A percentile compares a stretch with the other conserved stretches of the same genome.
phyloP scores from a whole-genome alignment of 768 basidiomycete species.

The Nidula microcarpa region DNA sequence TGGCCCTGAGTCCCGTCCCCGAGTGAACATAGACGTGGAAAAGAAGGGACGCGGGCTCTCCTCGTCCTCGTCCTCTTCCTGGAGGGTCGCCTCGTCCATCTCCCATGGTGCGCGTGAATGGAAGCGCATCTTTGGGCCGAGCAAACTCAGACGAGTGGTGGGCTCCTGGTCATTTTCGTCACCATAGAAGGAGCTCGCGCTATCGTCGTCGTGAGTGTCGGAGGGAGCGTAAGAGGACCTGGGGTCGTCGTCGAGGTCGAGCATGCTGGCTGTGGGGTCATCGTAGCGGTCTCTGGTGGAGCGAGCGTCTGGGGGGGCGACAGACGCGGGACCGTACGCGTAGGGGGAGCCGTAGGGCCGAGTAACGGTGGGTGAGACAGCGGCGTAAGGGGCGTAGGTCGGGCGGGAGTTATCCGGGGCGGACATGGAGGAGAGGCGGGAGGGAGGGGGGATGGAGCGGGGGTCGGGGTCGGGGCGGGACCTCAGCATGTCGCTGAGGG shows the following conservation, averaged over 20 bases:
- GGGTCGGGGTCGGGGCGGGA: not conserved
- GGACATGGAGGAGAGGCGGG: conserved; percentile 8
- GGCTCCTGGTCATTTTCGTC: conserved; percentile 39
- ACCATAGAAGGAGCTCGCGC: conserved; percentile 27
- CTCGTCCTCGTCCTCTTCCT: conserved; percentile 44
- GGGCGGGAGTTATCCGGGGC: conserved; percentile 38
- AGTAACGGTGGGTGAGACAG: not conserved
- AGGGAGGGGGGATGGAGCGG: conserved; percentile 1
- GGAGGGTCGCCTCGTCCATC: conserved; percentile 43
- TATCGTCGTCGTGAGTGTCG: conserved; percentile 21
- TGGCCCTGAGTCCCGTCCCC: conserved; percentile 17
- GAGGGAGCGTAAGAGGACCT: conserved; percentile 28
- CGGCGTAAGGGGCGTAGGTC: not conserved
- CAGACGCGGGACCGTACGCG: not conserved
- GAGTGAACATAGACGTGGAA: conserved; percentile 13
- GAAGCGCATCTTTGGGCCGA: conserved; percentile 82
- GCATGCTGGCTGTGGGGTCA: conserved; percentile 46
- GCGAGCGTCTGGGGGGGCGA: conserved; percentile 16
- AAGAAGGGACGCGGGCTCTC: conserved; percentile 21
- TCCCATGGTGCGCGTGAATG: conserved; percentile 86
- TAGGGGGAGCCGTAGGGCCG: not conserved
- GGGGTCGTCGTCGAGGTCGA: conserved; percentile 57
- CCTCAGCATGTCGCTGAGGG: not conserved
- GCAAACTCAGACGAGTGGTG: conserved; percentile 58
- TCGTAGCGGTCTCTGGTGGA: conserved; percentile 27